These are phyloP conservation scores for Rhodomyrtus tomentosa DNA, from an alignment of 345 rosid genomes.

Conservation along the genomic window DNA sequence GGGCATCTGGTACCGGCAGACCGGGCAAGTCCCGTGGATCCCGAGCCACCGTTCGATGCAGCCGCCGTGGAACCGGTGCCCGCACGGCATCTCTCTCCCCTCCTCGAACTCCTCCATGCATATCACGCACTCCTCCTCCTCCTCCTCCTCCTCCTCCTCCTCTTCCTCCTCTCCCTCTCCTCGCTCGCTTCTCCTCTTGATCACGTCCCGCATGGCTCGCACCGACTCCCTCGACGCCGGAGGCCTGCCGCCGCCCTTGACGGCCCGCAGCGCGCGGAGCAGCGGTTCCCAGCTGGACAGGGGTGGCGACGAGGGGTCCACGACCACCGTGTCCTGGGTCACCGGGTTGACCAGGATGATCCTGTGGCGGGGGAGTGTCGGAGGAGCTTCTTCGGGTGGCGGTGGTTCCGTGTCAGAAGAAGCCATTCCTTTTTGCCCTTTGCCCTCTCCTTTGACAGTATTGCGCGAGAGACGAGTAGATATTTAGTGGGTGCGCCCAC, in stretches of 20 bases:
- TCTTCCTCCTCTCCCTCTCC: background rate
- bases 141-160: slow-evolving; percentile 14
- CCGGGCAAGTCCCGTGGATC: slow-evolving; percentile 77
- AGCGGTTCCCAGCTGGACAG: slow-evolving; percentile 23
- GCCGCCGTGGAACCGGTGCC: slow-evolving; percentile 57
- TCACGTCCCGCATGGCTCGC: slow-evolving; percentile 44
- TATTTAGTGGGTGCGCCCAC: background rate
- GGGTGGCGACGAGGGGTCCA: slow-evolving; percentile 21
- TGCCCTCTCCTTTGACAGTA: background rate
- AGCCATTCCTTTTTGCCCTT: background rate
- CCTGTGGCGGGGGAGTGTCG: slow-evolving; percentile 22
- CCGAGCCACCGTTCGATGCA: slow-evolving; percentile 73
- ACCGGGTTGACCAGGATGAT: slow-evolving; percentile 63
- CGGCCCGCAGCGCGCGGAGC: background rate
- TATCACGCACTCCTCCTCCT: slow-evolving; percentile 42
- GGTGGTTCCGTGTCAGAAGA: slow-evolving; percentile 5
- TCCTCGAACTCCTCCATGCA: slow-evolving; percentile 60
- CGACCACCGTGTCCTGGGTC: slow-evolving; percentile 60
- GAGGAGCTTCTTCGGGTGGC: background rate
- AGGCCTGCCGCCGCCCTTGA: slow-evolving; percentile 27
- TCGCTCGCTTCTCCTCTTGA: background rate
- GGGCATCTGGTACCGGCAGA: slow-evolving; percentile 77
- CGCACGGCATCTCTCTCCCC: slow-evolving; percentile 73
- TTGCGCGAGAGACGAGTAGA: background rate
- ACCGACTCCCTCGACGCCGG: slow-evolving; percentile 71